Base-by-base conservation (phyloP, 768 basidiomycete genomes). In the Collybia sp. region DNA sequence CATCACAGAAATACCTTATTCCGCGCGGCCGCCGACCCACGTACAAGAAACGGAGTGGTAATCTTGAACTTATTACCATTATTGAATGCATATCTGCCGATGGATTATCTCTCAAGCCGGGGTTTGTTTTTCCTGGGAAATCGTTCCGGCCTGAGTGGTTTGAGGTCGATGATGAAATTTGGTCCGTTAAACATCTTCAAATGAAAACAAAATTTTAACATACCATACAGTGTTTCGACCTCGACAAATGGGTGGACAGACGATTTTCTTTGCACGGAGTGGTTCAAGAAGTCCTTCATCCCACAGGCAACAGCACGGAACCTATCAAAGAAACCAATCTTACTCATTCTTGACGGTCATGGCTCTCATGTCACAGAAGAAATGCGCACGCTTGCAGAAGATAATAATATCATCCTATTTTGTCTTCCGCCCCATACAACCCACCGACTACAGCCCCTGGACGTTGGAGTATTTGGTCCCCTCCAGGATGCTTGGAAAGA, bases 11-110 rank as follows among this genome's bases (percentile, higher is more conserved):
- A 10, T 34, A 34, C 33, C n/a, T 34, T 34, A 34, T 34, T n/a
- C n/a, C 33, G 10, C 33, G 33, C 10, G n/a, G 10, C 33, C 10
- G n/a, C n/a, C 33, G n/a, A 10, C 10, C 33, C 33, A 34, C 10
- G 33, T 64, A 64, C 46, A 48, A 57, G 36, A 51, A 59, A 5
- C 39, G 47, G 8, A 62, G 56, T 50, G 67, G 54, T n/a, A 65
- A 70, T 38, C 61, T 70, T 1, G 62, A 75, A 51, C 59, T 70
- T 1, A 58, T 73, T 30, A 74, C 69, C 0, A 55, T 74, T 30
- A 57, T 74, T 31, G 66, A 72, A 48, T 64, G 60, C 54, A 55
- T 70, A 2, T 64, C 53, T 15, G 61, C 68, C 1, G 66, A 64
- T 53, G 67, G 69, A 2, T 40, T 42, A 3, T 37, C 45, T 12